Base-by-base conservation (phyloP, 1,139 yeast species). In the Saccharomyces hybrid region DNA sequence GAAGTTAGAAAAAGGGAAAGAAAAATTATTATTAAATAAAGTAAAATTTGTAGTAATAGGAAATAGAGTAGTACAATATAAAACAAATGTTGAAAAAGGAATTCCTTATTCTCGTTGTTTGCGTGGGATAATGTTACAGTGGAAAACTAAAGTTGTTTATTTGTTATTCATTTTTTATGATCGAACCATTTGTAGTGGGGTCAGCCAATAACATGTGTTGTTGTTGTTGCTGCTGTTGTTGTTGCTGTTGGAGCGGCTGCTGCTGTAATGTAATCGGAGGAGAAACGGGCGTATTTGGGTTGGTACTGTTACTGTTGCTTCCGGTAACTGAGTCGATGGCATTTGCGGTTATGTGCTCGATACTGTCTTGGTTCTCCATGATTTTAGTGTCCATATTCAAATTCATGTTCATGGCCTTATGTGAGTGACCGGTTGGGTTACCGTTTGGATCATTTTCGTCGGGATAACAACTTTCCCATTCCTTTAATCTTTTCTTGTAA, bases 391-490 rank as follows among this genome's bases (percentile, higher is more conserved):
- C 25, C 44, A 38, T 38, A 16, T 38, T 38, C 44, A 38, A 38
- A 38, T 38, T 38, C 44, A 38, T 38, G 25, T 38, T 38, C 44
- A 38, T 38, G 44, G 44, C 11, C 44, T 38, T 38, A 5, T 16
- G 44, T 38, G 44, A 20, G 4, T 16, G 44, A 16, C 25, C 6
- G 44, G 25, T 16, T 4, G 44, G 11, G 44, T 38, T 38, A 9
- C 44, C 44, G 23, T 20, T 38, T 9, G 44, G 44, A 38, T 23
- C 59, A 27, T 58, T 53, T 49, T 65, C 69, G 38, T 66, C 64
- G 5, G 69, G 67, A 52, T 67, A 66, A 44, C 66, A 67, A 42
- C 66, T 64, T 57, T 68, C 71, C 72, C 72, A 69, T 55, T 67
- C 70, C 55, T 67, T 68, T 53, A 68, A 63, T 56, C 69, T 66